Conservation (phyloP, 768 basidiomycete genomes). For the Kondoa malvinella region DNA sequence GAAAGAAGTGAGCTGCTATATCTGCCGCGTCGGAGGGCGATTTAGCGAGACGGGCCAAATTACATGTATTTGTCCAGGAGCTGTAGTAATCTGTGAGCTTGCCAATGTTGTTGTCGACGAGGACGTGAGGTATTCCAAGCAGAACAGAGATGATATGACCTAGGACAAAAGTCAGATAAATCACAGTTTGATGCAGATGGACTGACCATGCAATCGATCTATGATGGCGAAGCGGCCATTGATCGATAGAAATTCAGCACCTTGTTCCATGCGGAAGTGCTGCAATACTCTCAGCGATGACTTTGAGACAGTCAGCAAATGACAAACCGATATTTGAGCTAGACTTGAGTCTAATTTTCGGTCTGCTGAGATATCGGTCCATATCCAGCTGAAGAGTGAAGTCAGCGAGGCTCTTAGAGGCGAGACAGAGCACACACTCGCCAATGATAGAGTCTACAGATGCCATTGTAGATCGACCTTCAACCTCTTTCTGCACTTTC, state of each 20-base stretch:
- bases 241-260: not conserved
- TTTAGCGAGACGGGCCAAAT: not conserved
- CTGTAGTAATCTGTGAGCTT: constrained; percentile 5
- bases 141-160: constrained; percentile 8
- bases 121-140: constrained; percentile 9
- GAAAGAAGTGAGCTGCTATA: not conserved
- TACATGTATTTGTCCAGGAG: constrained; percentile 9
- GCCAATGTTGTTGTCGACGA: constrained; percentile 9
- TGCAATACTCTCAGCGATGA: not conserved
- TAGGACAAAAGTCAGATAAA: not conserved
- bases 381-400: not conserved
- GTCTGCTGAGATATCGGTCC: not conserved
- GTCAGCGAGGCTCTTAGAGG: no score
- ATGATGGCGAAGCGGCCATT: constrained; percentile 3
- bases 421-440: no score
- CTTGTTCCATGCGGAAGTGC: not conserved
- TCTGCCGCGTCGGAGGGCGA: not conserved
- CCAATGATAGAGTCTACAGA: not conserved
- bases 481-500: not conserved
- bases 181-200: not conserved
- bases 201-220: constrained; percentile 8
- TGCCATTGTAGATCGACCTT: not conserved
- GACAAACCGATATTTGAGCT: not conserved
- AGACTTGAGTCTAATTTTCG: not conserved
- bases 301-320: not conserved